These are phyloP conservation scores for Jaltomata sinuosa DNA, from an alignment of 257 asterid species.

Conservation along the genomic window DNA sequence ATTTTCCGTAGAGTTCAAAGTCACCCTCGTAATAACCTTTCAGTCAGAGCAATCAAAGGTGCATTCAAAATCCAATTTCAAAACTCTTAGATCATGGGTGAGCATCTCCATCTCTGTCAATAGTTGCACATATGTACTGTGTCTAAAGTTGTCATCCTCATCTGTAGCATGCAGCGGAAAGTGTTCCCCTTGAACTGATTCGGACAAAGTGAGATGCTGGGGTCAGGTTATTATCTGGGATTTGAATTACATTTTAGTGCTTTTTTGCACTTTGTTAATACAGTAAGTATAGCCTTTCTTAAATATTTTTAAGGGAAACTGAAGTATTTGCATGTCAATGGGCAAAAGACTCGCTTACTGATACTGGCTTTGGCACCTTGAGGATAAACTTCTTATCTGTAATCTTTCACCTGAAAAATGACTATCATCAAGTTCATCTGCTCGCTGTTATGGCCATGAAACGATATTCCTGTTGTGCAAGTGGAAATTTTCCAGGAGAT, in stretches of 20 bases:
- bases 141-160: neutral
- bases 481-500: neutral
- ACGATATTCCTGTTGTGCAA: neutral
- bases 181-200: constrained; percentile 69
- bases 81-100: constrained; percentile 59
- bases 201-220: constrained; percentile 43
- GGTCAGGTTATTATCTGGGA: constrained; percentile 24
- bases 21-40: constrained; percentile 52
- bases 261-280: neutral
- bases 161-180: constrained; percentile 59
- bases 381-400: neutral
- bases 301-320: neutral
- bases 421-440: neutral
- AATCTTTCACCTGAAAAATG: neutral
- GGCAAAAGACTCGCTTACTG: neutral
- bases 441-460: neutral
- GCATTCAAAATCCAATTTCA: constrained; percentile 35
- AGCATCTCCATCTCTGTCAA: constrained; percentile 3
- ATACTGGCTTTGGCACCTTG: neutral
- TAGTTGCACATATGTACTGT: neutral
- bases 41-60: constrained; percentile 40
- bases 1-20: constrained; percentile 76
- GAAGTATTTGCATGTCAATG: neutral
- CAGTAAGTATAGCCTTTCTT: neutral
- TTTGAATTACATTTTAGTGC: neutral